phyloP scores from a whole-genome alignment of 139 green algal species.

The Chlorella sp. region DNA sequence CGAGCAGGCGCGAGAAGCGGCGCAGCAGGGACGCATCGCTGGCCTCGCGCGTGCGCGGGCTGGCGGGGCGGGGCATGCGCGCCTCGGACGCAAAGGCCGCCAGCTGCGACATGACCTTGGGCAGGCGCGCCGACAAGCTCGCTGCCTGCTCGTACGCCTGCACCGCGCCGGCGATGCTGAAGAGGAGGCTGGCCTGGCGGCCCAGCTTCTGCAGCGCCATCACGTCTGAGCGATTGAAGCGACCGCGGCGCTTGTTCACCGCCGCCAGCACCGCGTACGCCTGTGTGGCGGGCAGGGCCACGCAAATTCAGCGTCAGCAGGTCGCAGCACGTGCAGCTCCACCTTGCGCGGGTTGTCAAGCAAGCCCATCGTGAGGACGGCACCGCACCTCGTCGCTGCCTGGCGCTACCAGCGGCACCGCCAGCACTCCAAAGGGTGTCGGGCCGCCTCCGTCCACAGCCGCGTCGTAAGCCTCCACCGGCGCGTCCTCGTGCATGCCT shows the following conservation, averaged over 20 bases:
- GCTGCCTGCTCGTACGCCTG: no score
- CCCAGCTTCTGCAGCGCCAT: background rate
- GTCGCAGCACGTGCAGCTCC: no score
- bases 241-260: background rate
- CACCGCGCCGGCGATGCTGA: background rate
- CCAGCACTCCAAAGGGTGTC: background rate
- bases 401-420: background rate
- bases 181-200: background rate
- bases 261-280: background rate
- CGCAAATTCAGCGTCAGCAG: no score
- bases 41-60: no score
- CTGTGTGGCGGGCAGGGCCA: no score
- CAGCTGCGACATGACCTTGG: background rate
- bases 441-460: background rate
- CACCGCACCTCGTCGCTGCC: background rate
- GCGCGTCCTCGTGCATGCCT: background rate
- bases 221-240: background rate
- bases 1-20: background rate
- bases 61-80: background rate
- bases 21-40: background rate
- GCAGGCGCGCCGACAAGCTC: background rate
- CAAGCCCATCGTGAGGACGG: no score
- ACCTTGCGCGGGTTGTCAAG: no score
- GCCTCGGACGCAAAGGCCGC: background rate
- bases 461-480: background rate